Evolutionary conservation across 2,329 filamentous ascomycete species (phyloP), one percentile per base, ranked within the genome.

Genomic region (Lecanicillium sp.): DNA sequence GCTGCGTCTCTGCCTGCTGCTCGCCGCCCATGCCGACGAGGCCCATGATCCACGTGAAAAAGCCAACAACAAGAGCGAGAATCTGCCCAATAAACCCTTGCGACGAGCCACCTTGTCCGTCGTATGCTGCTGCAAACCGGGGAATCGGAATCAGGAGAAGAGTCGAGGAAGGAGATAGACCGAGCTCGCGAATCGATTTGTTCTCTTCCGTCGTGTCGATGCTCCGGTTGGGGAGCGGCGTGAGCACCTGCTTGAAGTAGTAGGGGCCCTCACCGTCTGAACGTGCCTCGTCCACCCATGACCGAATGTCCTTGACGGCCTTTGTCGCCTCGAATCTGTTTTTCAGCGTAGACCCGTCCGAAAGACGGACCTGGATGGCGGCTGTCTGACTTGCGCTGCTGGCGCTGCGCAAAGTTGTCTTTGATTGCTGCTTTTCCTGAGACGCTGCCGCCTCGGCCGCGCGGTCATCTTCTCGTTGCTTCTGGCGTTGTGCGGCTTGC

Each of bases 261-360:
- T 90, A 97, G 0, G 89, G 87, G 11, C 73, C 63, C 24, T 74
- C 70, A 17, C 75, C 77, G 36, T 79, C 77, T 10, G 64, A 70
- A 52, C 79, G 72, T 29, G 78, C 72, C 49, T 75, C 70, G 47
- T 91, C 86, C 7, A 97, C 77, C 87, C 89, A 96, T 6, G 72
- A 67, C 7, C 91, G 78, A 1, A 97, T 83, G 36, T 87, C 78
- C 6, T 64, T 70, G 3, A 96, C 73, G 0, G 77, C 86, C 6
- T 78, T 72, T 2, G 70, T 69, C 19, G 81, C 79, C 10, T 79
- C 70, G 63, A 96, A 95, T 15, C 78, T 81, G 3, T 75, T 77
- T 33, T 89, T 81, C 15, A 96, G 78, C 2, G 83, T 90, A 10
- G 83, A 84, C 9, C 91, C 91, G 60, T 96, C 89, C 49, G 94